Evolutionary conservation across 306 rosid genomes (phyloP).

Genomic region (Quercus dentata): DNA sequence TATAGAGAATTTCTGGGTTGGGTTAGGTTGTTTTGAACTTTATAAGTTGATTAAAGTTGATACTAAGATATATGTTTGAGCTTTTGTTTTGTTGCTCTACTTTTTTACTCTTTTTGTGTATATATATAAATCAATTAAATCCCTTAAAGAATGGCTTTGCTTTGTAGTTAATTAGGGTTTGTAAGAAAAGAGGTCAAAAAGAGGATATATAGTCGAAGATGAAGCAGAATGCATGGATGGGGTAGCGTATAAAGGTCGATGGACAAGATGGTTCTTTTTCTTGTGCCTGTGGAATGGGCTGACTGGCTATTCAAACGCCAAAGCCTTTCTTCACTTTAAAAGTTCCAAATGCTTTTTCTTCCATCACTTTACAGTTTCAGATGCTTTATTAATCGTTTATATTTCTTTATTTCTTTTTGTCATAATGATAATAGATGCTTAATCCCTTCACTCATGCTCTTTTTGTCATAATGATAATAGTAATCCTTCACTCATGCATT

Average conservation of each 20-base stretch:
- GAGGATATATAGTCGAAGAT: slow-evolving; percentile 1
- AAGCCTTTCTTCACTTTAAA: neutral
- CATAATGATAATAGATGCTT: neutral
- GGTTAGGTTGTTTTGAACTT: slow-evolving; percentile 21
- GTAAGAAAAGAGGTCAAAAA: neutral
- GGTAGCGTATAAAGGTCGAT: slow-evolving; percentile 28
- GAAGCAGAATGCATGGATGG: slow-evolving; percentile 21
- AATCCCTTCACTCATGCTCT: neutral
- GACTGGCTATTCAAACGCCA: slow-evolving; percentile 31
- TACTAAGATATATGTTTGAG: slow-evolving; percentile 2
- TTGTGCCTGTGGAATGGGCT: slow-evolving; percentile 25
- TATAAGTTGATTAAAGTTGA: slow-evolving; percentile 12
- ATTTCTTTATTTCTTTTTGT: neutral
- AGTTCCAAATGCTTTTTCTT: slow-evolving; percentile 9
- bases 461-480: neutral
- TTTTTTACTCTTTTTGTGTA: neutral
- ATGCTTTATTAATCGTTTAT: slow-evolving; percentile 18
- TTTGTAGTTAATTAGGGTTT: neutral
- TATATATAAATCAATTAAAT: neutral
- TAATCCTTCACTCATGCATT: neutral
- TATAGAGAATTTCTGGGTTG: slow-evolving; percentile 34
- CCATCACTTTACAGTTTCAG: slow-evolving; percentile 1
- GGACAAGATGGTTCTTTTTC: slow-evolving; percentile 29
- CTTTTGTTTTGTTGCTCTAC: neutral
- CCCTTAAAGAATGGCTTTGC: neutral